Conservation (phyloP, 2,329 filamentous ascomycete species). For the Diaporthe ilicicola region DNA sequence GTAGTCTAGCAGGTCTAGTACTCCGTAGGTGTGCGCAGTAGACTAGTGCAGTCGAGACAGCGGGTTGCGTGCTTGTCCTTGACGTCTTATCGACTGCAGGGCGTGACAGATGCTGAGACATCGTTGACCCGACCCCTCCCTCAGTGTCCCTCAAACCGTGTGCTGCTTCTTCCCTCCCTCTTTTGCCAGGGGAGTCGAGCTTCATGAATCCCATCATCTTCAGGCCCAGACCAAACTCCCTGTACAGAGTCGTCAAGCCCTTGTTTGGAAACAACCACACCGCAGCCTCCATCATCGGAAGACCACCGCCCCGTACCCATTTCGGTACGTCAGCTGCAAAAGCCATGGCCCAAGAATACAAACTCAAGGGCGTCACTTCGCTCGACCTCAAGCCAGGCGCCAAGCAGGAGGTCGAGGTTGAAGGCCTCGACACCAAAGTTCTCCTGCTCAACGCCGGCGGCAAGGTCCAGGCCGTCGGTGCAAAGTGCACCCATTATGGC, state of each 20-base stretch:
- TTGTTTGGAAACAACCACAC: not conserved
- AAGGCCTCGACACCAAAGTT: conserved; percentile 89
- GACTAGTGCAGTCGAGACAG: not conserved
- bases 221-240: conserved; percentile 1
- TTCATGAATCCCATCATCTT: conserved; percentile 27
- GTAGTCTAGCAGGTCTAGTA: too few species aligned
- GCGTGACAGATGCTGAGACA: not conserved
- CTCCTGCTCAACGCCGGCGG: conserved; percentile 82
- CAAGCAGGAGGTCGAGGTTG: conserved; percentile 89
- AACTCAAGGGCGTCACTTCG: conserved; percentile 79
- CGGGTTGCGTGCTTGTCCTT: conserved; percentile 1
- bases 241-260: conserved; percentile 17
- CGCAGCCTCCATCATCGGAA: not conserved
- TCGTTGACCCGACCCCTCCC: conserved; percentile 22
- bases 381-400: conserved; percentile 80
- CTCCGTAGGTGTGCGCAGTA: not conserved
- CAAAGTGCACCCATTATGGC: conserved; percentile 92
- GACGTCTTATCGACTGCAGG: not conserved
- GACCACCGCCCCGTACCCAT: not conserved
- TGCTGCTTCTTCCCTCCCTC: not conserved
- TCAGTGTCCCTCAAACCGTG: not conserved
- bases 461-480: conserved; percentile 79
- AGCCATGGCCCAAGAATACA: conserved; percentile 67
- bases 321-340: conserved; percentile 32
- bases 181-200: not conserved